Evolutionary conservation across 1,284 basidiomycete genomes (phyloP).

Genomic region (Peniophora sp.): DNA sequence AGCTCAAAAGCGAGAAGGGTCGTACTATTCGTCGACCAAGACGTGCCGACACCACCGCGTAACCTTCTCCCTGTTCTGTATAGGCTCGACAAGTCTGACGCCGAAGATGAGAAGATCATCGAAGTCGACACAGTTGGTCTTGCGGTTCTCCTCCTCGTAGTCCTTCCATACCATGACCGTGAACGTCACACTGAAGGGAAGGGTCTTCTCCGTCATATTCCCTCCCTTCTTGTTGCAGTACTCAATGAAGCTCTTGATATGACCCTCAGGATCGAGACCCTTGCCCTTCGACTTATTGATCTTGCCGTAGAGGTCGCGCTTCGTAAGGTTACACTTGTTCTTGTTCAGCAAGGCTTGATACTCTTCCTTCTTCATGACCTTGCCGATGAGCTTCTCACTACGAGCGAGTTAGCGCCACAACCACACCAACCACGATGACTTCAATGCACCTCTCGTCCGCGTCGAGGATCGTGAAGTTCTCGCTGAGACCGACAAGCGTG

Average conservation of each 20-base stretch:
- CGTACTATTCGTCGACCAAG: conserved; percentile 86
- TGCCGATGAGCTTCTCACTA: conserved; percentile 69
- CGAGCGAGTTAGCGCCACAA: conserved; percentile 8
- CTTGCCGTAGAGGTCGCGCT: conserved; percentile 46
- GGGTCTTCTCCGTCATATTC: conserved; percentile 1
- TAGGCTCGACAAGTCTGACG: conserved; percentile 48
- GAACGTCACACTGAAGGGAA: conserved; percentile 26
- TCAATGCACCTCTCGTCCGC: conserved; percentile 67
- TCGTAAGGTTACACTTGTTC: conserved; percentile 51
- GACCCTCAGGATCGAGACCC: conserved; percentile 46
- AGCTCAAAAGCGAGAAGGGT: conserved; percentile 8
- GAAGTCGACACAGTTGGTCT: conserved; percentile 78
- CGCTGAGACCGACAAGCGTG: conserved; percentile 49
- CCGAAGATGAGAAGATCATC: conserved; percentile 83
- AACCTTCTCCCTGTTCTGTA: conserved; percentile 46
- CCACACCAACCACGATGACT: neutral
- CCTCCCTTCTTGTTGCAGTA: conserved; percentile 12
- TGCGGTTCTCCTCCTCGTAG: conserved; percentile 60
- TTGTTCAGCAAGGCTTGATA: conserved; percentile 27
- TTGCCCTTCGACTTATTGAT: conserved; percentile 84
- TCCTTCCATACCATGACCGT: conserved; percentile 54
- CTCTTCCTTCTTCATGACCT: conserved; percentile 49
- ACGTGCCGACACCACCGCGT: conserved; percentile 67
- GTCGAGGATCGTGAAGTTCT: conserved; percentile 82
- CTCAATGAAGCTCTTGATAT: conserved; percentile 18